These are phyloP conservation scores for Jatropha podagrica DNA, from an alignment of 441 rosid genomes.

Conservation along the genomic window DNA sequence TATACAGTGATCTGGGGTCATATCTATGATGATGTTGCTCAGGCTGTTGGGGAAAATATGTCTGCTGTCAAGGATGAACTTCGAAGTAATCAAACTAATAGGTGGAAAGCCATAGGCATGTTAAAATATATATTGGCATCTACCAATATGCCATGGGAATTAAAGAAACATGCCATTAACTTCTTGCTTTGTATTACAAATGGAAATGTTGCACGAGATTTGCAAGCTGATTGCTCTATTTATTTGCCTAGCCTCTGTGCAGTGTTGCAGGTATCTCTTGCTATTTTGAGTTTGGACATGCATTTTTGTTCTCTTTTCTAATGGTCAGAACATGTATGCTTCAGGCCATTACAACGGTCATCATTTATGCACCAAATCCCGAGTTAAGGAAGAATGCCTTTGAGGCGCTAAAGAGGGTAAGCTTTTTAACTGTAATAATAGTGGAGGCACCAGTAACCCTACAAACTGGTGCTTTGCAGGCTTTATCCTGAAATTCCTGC, in stretches of 20 bases:
- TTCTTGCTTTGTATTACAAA: slow-evolving; percentile 60
- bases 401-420: slow-evolving; percentile 72
- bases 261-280: slow-evolving; percentile 59
- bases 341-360: slow-evolving; percentile 64
- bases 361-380: slow-evolving; percentile 59
- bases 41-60: slow-evolving; percentile 45
- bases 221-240: slow-evolving; percentile 45
- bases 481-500: background rate
- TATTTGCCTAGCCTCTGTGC: slow-evolving; percentile 61
- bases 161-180: slow-evolving; percentile 60
- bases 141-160: slow-evolving; percentile 58
- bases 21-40: slow-evolving; percentile 46
- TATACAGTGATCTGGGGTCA: slow-evolving; percentile 73
- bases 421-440: slow-evolving; percentile 13
- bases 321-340: slow-evolving; percentile 18
- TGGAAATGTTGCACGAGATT: slow-evolving; percentile 38
- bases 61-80: slow-evolving; percentile 50
- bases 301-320: slow-evolving; percentile 20
- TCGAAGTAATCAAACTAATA: slow-evolving; percentile 44
- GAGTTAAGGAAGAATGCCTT: slow-evolving; percentile 63
- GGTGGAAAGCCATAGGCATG: slow-evolving; percentile 87
- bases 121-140: slow-evolving; percentile 59
- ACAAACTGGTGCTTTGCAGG: background rate
- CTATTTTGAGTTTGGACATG: slow-evolving; percentile 18
- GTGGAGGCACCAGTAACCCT: background rate